Evolutionary conservation across 352 stramenopile genomes (phyloP), one percentile per base, ranked within the genome.

Genomic region (Globisporangium solare): DNA sequence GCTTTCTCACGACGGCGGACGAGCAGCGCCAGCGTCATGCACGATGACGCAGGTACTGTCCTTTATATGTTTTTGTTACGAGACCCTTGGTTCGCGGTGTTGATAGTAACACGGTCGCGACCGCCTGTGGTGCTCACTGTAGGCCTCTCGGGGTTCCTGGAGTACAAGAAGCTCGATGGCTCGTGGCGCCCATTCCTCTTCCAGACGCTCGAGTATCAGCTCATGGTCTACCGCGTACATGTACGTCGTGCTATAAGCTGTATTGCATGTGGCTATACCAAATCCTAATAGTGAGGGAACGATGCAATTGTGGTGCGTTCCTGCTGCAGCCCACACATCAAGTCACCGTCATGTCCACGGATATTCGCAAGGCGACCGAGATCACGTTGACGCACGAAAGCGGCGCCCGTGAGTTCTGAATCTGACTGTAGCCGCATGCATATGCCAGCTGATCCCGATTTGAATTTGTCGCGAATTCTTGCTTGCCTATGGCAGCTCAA

Each of bases 141-240:
- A 70, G 68, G 68, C 0, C 61, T 75, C 12, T 72, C 67, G n/a
- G 81, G 81, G 0, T 91, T 91, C 24, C 64, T 91, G 10, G 81
- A 91, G 47, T 89, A 91, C 58, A 67, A 71, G 46, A 84, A 80
- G 53, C 66, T 88, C 21, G 83, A 91, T 41, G 80, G 80, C 32
- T 77, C 74, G 24, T 91, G 80, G 80, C 74, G 79, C 8, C 73
- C 78, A 39, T 89, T 91, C 58, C 71, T 91, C 24, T 91, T 91
- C 61, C 80, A 91, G 68, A 91, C 78, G 3, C 71, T 74, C 39
- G 81, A 74, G 37, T 82, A 73, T 39, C 77, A 87, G 59, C 64
- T 91, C 43, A 64, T 87, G 46, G 71, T 91, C 47, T 91, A 88
- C 52, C 69, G 78, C 50, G 73, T 89, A 14, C 74, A 88, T 58